Base-by-base conservation (phyloP, 768 basidiomycete species). In the Baorangia bicolor region DNA sequence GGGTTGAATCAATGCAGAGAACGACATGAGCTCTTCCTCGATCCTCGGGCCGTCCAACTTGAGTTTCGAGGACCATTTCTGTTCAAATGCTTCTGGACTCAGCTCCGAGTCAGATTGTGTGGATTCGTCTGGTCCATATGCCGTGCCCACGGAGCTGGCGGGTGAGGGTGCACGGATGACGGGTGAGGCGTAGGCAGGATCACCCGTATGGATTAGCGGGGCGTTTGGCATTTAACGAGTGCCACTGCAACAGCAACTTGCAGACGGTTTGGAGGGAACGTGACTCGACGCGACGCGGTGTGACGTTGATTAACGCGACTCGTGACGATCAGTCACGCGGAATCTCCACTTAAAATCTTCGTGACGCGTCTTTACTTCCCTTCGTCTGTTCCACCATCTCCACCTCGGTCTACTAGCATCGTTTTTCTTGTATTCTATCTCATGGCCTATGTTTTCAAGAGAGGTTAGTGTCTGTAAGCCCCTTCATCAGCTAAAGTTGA, bases 401-500 rank as follows among this genome's bases (percentile, higher is more conserved):
- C 51, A 38, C 53, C 37, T 43, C 35, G 40, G 51, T 46, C 34
- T 44, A 35, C 44, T 53, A 54, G 20, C 35, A 39, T 48, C 30
- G 10, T 33, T 47, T 47, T 35, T 42, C 37, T 54, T 49, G 44
- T 40, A 56, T 49, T 49, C 25, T 53, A 40, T 42, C 49, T 25
- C 47, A 81, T 80, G 79, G 74, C 79, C 12, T 81, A 71, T 64
- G 83, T 83, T 21, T 84, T 75, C 73, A 83, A 83, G 67, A 76
- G 82, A 78, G 83, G 82, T 82, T 42, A 63, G 81, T 65, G 6
- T 33, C 27, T 44, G 1, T 33, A 1, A 5, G 5, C 16, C n/a
- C 45, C 14, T 37, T 14, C 42, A 41, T 49, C 41, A 37, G 40
- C 41, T 25, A 37, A 31, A 39, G 40, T 25, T 63, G 43, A 62